phyloP scores from a whole-genome alignment of 1,284 basidiomycete genomes.

The Sparassis latifolia region DNA sequence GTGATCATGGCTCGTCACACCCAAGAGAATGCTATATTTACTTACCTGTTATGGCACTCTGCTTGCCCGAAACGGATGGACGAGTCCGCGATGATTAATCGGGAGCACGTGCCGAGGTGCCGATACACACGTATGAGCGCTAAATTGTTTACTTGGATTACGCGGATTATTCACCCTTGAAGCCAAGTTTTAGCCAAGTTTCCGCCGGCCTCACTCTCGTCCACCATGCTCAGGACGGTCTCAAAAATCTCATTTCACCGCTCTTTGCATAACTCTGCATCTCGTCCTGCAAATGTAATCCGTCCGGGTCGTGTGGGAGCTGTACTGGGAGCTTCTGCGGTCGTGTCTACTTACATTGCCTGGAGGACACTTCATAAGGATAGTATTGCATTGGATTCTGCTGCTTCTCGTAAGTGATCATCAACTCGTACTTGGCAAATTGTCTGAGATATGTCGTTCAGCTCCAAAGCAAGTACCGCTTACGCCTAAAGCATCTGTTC shows the following conservation, averaged over 20 bases:
- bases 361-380: conserved; percentile 32
- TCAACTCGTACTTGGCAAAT: neutral
- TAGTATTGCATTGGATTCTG: conserved; percentile 35
- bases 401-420: conserved; percentile 11
- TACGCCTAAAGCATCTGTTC: conserved; percentile 8
- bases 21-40: too few relatives aligned
- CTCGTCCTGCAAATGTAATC: conserved; percentile 18
- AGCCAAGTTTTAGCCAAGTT: too few relatives aligned
- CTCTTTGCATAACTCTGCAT: conserved; percentile 35
- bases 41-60: too few relatives aligned
- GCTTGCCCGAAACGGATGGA: too few relatives aligned
- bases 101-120: too few relatives aligned
- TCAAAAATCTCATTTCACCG: conserved; percentile 33
- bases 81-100: too few relatives aligned
- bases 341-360: conserved; percentile 38
- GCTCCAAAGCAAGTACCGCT: conserved; percentile 16
- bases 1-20: too few relatives aligned
- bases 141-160: too few relatives aligned
- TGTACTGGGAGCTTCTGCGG: conserved; percentile 38
- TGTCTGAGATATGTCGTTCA: neutral
- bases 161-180: too few relatives aligned
- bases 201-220: too few relatives aligned
- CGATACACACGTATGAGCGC: too few relatives aligned
- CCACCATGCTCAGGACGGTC: conserved; percentile 30
- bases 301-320: conserved; percentile 27